Evolutionary conservation across 148 eudicot genomes (phyloP).

Genomic region (Chenopodium suecicum): DNA sequence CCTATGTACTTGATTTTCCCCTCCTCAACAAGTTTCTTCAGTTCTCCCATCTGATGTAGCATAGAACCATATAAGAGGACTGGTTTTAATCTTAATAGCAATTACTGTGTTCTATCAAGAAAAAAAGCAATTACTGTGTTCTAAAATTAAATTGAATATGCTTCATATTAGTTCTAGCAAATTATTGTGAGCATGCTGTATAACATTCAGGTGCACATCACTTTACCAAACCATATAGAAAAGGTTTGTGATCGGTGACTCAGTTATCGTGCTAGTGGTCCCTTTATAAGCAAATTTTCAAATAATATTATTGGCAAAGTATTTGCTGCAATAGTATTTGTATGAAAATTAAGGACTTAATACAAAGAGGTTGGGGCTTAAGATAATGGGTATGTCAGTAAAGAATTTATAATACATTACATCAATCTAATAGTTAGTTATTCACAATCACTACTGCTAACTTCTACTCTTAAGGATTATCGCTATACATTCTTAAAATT

Average conservation of each 20-base stretch:
- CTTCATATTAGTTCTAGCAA: background rate
- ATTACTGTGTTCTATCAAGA: no score
- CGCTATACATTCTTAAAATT: background rate
- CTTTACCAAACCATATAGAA: background rate
- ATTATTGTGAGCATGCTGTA: no score
- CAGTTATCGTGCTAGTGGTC: background rate
- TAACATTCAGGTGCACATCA: background rate
- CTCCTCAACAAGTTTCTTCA: slow-evolving; percentile 37
- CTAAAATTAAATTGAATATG: background rate
- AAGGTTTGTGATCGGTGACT: background rate
- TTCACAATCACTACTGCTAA: background rate
- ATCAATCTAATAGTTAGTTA: background rate
- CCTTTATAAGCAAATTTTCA: background rate
- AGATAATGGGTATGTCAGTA: background rate
- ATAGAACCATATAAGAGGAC: background rate
- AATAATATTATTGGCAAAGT: background rate
- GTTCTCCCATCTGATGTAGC: slow-evolving; percentile 36
- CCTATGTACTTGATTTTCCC: slow-evolving; percentile 43
- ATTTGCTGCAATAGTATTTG: background rate
- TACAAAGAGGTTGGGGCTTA: no score
- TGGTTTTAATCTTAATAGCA: background rate
- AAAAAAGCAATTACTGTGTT: background rate
- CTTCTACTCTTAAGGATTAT: no score
- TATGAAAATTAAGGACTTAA: no score
- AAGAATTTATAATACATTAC: background rate